Evolutionary conservation across 495 filamentous ascomycete genomes (phyloP).

Genomic region (Penicillium cosmopolitanum): DNA sequence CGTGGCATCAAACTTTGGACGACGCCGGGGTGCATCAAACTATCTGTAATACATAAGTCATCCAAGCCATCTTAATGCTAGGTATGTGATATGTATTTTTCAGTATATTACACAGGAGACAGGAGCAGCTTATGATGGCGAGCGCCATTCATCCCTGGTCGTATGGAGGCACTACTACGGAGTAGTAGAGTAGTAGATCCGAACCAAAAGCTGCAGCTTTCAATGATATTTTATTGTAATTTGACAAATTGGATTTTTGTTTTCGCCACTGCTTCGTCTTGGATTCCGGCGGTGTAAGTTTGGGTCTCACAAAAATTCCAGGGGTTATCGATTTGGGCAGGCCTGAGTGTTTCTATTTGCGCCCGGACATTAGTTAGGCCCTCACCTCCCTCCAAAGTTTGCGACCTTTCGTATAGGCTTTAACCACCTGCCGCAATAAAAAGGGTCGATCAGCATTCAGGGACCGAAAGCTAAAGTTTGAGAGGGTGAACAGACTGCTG

Average conservation of each 20-base stretch:
- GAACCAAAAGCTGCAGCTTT: neutral
- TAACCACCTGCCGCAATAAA: neutral
- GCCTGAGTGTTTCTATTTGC: conserved; percentile 1
- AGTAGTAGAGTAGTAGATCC: no score
- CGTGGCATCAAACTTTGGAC: conserved; percentile 25
- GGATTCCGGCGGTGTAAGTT: conserved; percentile 7
- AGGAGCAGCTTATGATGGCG: no score
- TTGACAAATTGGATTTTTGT: neutral
- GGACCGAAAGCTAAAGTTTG: neutral
- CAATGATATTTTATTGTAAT: neutral
- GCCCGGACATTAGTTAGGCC: neutral
- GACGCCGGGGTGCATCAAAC: conserved; percentile 4
- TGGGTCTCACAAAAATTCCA: neutral
- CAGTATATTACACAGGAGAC: no score
- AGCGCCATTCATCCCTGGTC: neutral
- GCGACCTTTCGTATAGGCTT: neutral
- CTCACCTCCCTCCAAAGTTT: neutral
- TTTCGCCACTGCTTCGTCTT: conserved; percentile 5
- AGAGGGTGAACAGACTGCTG: neutral
- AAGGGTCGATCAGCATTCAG: neutral
- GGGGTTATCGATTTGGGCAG: neutral
- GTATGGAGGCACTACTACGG: neutral
- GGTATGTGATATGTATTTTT: no score
- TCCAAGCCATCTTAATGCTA: neutral
- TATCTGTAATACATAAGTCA: neutral